Evolutionary conservation across 352 stramenopile species (phyloP).

Genomic region (Phytophthora ohioensis): DNA sequence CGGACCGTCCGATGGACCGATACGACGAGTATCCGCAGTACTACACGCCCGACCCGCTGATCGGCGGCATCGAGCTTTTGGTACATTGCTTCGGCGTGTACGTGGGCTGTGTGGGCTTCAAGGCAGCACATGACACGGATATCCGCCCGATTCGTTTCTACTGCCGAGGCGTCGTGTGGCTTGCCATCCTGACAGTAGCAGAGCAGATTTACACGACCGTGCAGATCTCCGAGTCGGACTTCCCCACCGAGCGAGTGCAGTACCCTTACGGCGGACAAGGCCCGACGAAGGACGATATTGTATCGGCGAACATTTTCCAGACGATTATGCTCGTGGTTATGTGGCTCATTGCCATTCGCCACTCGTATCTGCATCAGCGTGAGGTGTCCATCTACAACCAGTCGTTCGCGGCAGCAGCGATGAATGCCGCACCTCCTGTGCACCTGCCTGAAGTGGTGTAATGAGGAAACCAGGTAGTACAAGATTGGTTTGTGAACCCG

Average conservation of each 20-base stretch:
- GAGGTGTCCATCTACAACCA: conserved; percentile 87
- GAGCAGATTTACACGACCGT: conserved; percentile 89
- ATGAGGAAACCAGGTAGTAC: conserved; percentile 28
- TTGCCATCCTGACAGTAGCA: conserved; percentile 75
- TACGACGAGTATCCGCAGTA: conserved; percentile 85
- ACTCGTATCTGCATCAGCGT: conserved; percentile 78
- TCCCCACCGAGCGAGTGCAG: conserved; percentile 71
- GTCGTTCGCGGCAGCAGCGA: conserved; percentile 78
- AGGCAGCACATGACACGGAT: conserved; percentile 87
- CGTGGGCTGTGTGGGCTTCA: conserved; percentile 87
- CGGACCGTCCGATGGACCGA: conserved; percentile 52
- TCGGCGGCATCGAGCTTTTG: conserved; percentile 74
- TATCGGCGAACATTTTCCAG: conserved; percentile 88
- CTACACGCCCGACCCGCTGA: conserved; percentile 80
- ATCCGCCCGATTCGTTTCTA: conserved; percentile 89
- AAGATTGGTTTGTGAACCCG: conserved; percentile 24
- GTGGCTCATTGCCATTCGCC: conserved; percentile 84
- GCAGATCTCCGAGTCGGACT: conserved; percentile 82
- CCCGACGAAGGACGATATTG: conserved; percentile 85
- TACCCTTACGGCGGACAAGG: conserved; percentile 79
- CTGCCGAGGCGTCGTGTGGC: conserved; percentile 79
- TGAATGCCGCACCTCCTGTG: conserved; percentile 82
- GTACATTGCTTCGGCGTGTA: conserved; percentile 88
- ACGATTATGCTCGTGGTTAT: conserved; percentile 86
- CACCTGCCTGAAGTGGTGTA: conserved; percentile 74